Conservation (phyloP, 1,139 yeast species). For the Hyphopichia khmerensis region DNA sequence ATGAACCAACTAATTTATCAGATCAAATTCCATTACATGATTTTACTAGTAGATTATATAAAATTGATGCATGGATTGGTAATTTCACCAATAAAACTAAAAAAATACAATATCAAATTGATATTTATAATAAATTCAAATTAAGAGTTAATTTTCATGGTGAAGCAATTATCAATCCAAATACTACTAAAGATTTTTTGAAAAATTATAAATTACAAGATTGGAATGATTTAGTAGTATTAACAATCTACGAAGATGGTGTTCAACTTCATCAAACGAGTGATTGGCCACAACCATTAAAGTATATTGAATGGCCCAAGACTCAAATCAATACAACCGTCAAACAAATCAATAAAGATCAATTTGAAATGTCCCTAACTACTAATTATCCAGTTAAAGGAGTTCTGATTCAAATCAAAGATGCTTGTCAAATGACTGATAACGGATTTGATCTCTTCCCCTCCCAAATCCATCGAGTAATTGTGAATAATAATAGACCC, state of each 20-base stretch:
- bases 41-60: conserved; percentile 18
- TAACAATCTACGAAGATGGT: conserved; percentile 13
- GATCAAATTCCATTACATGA: conserved; percentile 15
- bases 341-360: conserved; percentile 6
- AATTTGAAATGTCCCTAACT: conserved; percentile 17
- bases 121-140: not conserved
- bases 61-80: conserved; percentile 44
- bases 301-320: conserved; percentile 32
- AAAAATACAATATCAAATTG: not conserved
- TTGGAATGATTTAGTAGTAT: conserved; percentile 14
- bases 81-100: conserved; percentile 13
- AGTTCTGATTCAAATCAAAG: conserved; percentile 24
- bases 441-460: conserved; percentile 49
- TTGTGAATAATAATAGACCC: not conserved
- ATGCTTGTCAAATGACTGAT: conserved; percentile 23
- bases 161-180: conserved; percentile 13
- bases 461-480: conserved; percentile 4
- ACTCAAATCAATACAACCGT: not conserved
- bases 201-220: conserved; percentile 6
- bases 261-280: conserved; percentile 17
- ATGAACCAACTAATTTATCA: conserved; percentile 1
- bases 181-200: conserved; percentile 31
- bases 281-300: conserved; percentile 60
- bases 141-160: not conserved
- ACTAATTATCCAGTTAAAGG: conserved; percentile 43